phyloP scores from a whole-genome alignment of 1,284 basidiomycete genomes.

The Gastroboletus turbinatus region DNA sequence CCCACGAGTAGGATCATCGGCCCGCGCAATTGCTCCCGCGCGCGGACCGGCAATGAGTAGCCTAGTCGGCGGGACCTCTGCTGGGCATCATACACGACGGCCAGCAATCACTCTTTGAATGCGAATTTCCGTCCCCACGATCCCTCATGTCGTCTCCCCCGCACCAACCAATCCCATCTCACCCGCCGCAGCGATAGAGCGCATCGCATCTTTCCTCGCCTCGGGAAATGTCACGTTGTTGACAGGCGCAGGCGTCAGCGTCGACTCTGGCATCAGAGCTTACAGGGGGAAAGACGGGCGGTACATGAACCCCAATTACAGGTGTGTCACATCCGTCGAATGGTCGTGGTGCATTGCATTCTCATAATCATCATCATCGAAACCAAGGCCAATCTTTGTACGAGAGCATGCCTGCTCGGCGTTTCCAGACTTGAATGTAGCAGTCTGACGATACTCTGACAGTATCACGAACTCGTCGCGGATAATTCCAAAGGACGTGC shows the following conservation, averaged over 20 bases:
- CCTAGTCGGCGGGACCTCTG: too few relatives aligned
- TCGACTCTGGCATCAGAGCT: constrained; percentile 89
- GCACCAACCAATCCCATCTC: constrained; percentile 44
- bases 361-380: neutral
- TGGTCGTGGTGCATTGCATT: neutral
- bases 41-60: neutral
- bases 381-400: constrained; percentile 57
- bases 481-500: constrained; percentile 60
- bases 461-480: constrained; percentile 84
- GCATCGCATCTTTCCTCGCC: constrained; percentile 65
- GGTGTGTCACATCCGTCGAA: constrained; percentile 45
- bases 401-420: constrained; percentile 4
- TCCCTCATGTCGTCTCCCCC: constrained; percentile 59
- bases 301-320: constrained; percentile 91
- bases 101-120: constrained; percentile 37
- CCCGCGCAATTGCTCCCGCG: neutral
- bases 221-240: constrained; percentile 71
- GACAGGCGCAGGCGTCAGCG: constrained; percentile 90
- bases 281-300: constrained; percentile 82
- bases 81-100: neutral
- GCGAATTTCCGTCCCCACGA: constrained; percentile 80
- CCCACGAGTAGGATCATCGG: too few relatives aligned
- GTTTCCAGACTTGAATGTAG: neutral
- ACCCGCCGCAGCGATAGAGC: constrained; percentile 56
- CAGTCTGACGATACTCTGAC: constrained; percentile 16